A percentile compares a stretch with the other conserved stretches of the same genome.
Conservation (phyloP, 768 basidiomycete genomes). For the Dioszegia crocea region DNA sequence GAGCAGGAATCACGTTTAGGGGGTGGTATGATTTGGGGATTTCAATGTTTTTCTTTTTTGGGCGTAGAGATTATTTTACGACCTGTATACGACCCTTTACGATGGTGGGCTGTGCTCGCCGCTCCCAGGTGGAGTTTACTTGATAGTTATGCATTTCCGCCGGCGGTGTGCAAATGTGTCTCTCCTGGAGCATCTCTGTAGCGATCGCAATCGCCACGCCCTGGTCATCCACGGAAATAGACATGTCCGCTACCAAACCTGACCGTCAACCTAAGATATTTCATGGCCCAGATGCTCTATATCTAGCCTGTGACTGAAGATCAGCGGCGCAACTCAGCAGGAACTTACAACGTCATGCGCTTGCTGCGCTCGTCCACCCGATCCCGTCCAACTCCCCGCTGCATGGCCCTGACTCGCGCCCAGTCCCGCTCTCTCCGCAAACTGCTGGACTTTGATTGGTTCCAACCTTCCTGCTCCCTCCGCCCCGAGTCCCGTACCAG, state of each 20-base stretch:
- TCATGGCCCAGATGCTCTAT: background rate
- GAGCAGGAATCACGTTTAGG: slow-evolving; percentile 3
- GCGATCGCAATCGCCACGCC: no score
- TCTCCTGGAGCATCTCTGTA: no score
- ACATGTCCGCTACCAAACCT: no score
- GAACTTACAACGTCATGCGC: slow-evolving; percentile 41
- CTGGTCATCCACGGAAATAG: no score
- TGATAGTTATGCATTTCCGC: no score
- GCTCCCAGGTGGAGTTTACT: no score
- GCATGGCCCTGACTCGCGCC: slow-evolving; percentile 88
- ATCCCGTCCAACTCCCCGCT: slow-evolving; percentile 34
- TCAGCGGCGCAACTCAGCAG: background rate
- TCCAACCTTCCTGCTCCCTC: slow-evolving; percentile 79
- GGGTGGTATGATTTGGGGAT: background rate
- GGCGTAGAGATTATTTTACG: no score
- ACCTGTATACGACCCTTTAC: no score
- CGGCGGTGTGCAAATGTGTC: no score
- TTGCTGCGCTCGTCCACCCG: slow-evolving; percentile 33
- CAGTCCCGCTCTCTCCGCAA: slow-evolving; percentile 79
- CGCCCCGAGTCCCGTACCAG: slow-evolving; percentile 78
- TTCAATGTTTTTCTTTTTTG: no score
- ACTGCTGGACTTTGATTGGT: slow-evolving; percentile 73
- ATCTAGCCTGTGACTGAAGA: background rate
- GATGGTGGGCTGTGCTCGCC: no score
- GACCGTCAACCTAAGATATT: no score